phyloP scores from a whole-genome alignment of 345 rosid genomes.

The Gossypium sturtianum region DNA sequence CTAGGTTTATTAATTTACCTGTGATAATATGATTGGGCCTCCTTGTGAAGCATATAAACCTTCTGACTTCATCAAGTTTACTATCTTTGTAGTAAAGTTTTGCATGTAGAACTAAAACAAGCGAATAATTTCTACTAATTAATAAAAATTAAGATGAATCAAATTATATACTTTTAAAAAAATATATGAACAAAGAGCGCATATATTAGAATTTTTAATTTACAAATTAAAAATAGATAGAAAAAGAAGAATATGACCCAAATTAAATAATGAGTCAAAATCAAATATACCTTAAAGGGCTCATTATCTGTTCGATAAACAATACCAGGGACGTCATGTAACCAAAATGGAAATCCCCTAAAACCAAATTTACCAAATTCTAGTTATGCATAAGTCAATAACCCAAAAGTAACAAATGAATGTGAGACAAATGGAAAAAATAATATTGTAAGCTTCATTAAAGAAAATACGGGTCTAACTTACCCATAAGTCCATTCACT shows the following conservation, averaged over 20 bases:
- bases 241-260: not conserved
- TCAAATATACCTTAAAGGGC: constrained; percentile 54
- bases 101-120: constrained; percentile 52
- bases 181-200: not conserved
- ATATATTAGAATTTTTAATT: not conserved
- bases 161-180: no score
- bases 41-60: constrained; percentile 81
- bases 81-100: constrained; percentile 60
- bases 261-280: not conserved
- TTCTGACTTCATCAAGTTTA: constrained; percentile 70
- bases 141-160: not conserved
- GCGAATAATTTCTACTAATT: not conserved
- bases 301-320: constrained; percentile 66
- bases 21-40: constrained; percentile 92
- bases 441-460: not conserved
- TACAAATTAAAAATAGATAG: not conserved
- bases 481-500: constrained; percentile 95
- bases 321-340: constrained; percentile 72
- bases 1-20: constrained; percentile 33
- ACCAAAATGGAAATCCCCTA: constrained; percentile 89
- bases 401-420: not conserved
- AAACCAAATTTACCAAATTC: not conserved
- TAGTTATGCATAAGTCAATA: not conserved
- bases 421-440: not conserved
- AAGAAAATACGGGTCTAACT: not conserved